phyloP scores from a whole-genome alignment of 2,329 filamentous ascomycete species.

The Alternaria arbusti region DNA sequence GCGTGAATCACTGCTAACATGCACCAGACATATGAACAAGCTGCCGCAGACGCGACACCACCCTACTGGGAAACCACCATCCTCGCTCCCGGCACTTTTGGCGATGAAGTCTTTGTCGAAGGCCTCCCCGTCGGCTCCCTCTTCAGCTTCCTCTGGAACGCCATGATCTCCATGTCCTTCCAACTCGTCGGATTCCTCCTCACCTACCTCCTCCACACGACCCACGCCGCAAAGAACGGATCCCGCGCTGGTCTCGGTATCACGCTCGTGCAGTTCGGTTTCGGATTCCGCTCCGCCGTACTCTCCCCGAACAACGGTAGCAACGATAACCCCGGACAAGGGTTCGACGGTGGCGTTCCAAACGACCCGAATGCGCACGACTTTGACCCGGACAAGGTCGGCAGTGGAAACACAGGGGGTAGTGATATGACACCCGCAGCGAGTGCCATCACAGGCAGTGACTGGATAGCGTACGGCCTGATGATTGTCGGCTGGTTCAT shows the following conservation, averaged over 20 bases:
- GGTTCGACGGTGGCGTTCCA: slow-evolving; percentile 66
- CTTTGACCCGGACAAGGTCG: slow-evolving; percentile 77
- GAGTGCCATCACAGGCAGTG: slow-evolving; percentile 71
- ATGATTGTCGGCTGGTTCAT: slow-evolving; percentile 99
- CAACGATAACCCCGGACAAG: slow-evolving; percentile 57
- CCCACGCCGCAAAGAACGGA: slow-evolving; percentile 96
- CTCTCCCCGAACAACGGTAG: slow-evolving; percentile 45
- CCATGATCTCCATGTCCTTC: slow-evolving; percentile 95
- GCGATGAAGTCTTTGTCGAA: slow-evolving; percentile 95
- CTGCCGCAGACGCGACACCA: slow-evolving; percentile 91
- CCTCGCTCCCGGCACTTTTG: slow-evolving; percentile 86
- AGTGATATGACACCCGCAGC: slow-evolving; percentile 45
- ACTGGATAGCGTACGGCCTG: slow-evolving; percentile 89
- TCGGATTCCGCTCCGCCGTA: slow-evolving; percentile 79
- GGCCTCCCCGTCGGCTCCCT: slow-evolving; percentile 90
- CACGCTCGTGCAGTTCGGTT: slow-evolving; percentile 94
- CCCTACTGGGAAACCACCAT: slow-evolving; percentile 99
- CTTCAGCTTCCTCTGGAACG: slow-evolving; percentile 90
- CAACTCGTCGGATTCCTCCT: slow-evolving; percentile 96
- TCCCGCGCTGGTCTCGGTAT: slow-evolving; percentile 93
- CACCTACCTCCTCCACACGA: slow-evolving; percentile 96
- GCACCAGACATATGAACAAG: slow-evolving; percentile 91
- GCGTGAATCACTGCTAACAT: slow-evolving; percentile 42
- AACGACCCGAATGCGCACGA: slow-evolving; percentile 88
- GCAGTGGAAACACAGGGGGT: slow-evolving; percentile 35